A percentile compares a stretch with the other conserved stretches of the same genome.
phyloP scores from a whole-genome alignment of 2,329 filamentous ascomycete genomes.

The Beauveria asiatica region DNA sequence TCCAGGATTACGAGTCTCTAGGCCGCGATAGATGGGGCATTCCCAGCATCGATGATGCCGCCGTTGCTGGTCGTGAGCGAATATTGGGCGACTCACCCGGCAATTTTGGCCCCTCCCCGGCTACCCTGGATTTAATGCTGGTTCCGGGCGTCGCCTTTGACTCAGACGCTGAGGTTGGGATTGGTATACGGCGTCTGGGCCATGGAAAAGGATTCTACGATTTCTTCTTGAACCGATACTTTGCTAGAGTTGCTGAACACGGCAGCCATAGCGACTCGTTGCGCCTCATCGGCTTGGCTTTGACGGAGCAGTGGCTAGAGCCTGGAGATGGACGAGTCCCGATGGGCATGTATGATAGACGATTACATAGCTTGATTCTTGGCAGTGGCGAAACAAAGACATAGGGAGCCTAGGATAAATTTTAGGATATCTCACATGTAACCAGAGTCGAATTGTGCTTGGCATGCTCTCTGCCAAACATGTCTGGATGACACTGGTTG shows the following conservation, averaged over 20 bases:
- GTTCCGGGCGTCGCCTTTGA: constrained; percentile 94
- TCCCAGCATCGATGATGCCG: constrained; percentile 65
- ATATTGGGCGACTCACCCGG: constrained; percentile 57
- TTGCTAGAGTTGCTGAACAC: constrained; percentile 32
- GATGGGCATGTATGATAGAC: constrained; percentile 67
- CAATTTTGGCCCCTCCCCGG: constrained; percentile 26
- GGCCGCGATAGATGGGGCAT: constrained; percentile 85
- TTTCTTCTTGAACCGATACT: constrained; percentile 74
- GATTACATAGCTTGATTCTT: constrained; percentile 67
- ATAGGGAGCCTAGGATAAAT: background rate
- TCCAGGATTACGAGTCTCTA: constrained; percentile 71
- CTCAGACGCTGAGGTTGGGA: constrained; percentile 39
- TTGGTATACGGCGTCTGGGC: constrained; percentile 64
- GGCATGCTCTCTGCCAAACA: background rate
- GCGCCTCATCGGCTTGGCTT: constrained; percentile 65
- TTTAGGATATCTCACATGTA: no score
- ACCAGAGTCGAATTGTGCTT: no score
- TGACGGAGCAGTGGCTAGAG: constrained; percentile 74
- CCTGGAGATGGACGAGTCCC: constrained; percentile 56
- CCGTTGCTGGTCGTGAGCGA: constrained; percentile 59
- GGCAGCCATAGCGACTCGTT: constrained; percentile 30
- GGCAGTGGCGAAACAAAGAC: constrained; percentile 56
- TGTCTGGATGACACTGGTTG: no score
- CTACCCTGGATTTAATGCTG: constrained; percentile 72
- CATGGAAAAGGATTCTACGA: constrained; percentile 98